Base-by-base conservation (phyloP, 2,329 filamentous ascomycete species). In the Cadophora sp. region DNA sequence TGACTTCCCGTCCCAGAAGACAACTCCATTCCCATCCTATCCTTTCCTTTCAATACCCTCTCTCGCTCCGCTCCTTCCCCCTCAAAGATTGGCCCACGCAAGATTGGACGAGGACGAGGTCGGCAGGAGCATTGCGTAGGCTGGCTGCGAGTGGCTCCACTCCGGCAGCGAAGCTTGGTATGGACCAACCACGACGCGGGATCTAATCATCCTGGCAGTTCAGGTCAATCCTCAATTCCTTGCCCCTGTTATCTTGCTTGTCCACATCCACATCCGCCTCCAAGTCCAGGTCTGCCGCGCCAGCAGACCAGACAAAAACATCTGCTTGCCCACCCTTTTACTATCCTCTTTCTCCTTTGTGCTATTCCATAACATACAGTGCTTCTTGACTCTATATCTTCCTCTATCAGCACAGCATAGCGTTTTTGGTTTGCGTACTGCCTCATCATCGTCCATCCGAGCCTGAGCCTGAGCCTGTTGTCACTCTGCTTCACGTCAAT, bases 191-290 rank as follows among this genome's bases (percentile, higher is more conserved):
- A 59, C 45, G 13, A 27, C 5, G 36, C 22, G 39, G 16, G 56
- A 59, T 43, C 56, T 45, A 59, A 59, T 43, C 39, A 22, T 7
- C 56, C 39, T 45, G 56, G 36, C 56, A 30, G 41, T n/a, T 27
- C 36, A 13, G 27, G n/a, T n/a, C n/a, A n/a, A n/a, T n/a, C n/a
- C 55, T n/a, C 39, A 8, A 24, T 43, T 45, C 24, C 41, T 18
- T 39, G 14, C 56, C 24, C n/a, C 22, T 43, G 14, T 18, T n/a
- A 43, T 27, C 39, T 24, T 14, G 16, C 39, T 24, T 14, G 16
- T 47, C 24, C 14, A 22, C 22, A 6, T 33, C 20, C 24, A n/a
- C 13, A 30, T 30, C n/a, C n/a, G n/a, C n/a, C n/a, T n/a, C n/a
- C 27, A 30, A 30, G 27, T 30, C 27, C 27, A 30, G 27, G 27